phyloP scores from a whole-genome alignment of 2,329 filamentous ascomycete species.

The Fusarium anthophilum region DNA sequence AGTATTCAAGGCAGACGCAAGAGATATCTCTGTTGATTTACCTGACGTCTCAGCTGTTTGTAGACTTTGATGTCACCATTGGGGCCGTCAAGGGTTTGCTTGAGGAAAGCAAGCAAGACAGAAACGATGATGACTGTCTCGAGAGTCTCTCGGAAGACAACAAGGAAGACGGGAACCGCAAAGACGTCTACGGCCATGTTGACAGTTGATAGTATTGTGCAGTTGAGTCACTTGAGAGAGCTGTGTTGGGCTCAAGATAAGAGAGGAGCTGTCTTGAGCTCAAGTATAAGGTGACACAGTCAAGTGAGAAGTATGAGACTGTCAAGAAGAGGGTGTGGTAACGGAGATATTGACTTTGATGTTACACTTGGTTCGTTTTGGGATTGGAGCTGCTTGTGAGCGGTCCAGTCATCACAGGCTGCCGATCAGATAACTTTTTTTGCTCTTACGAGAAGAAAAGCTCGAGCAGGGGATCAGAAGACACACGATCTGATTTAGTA shows the following conservation, averaged over 20 bases:
- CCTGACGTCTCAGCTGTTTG: constrained; percentile 74
- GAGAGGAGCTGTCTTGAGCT: not conserved
- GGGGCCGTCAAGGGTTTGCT: constrained; percentile 77
- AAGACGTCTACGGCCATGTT: constrained; percentile 75
- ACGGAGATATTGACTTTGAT: not conserved
- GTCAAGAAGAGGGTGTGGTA: constrained; percentile 2
- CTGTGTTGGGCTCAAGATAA: not conserved
- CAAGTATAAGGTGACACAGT: not conserved
- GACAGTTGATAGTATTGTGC: not conserved
- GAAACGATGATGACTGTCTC: constrained; percentile 88
- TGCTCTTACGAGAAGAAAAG: not conserved
- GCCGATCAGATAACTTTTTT: constrained; percentile 28
- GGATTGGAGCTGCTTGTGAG: constrained; percentile 3
- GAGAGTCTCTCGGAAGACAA: constrained; percentile 86
- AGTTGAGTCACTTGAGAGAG: not conserved
- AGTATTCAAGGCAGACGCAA: not conserved
- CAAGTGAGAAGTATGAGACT: not conserved
- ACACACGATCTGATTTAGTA: constrained; percentile 13
- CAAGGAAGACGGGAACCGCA: constrained; percentile 85
- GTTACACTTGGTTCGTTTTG: constrained; percentile 21
- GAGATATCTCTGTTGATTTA: constrained; percentile 46
- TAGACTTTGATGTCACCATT: constrained; percentile 69
- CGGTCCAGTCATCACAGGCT: not conserved
- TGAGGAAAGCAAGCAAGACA: constrained; percentile 85
- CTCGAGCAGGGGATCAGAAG: not conserved